These are phyloP conservation scores for Macrophomina phaseolina DNA, from an alignment of 2,329 filamentous ascomycete genomes.

Conservation along the genomic window DNA sequence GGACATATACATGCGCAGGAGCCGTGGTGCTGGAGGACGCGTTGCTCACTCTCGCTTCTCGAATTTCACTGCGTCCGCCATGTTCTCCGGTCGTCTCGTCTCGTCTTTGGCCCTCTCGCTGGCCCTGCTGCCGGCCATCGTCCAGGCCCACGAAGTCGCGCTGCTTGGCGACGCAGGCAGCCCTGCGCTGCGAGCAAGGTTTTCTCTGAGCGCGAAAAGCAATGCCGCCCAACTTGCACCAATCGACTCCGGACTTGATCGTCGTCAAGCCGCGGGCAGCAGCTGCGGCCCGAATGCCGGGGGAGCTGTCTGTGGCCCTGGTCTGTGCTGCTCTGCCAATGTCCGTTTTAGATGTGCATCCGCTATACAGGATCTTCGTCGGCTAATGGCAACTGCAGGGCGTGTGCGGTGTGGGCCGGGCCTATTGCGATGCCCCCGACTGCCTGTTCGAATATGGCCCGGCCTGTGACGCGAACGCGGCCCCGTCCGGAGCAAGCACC, in stretches of 20 bases:
- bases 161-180: conserved; percentile 11
- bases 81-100: conserved; percentile 1
- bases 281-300: conserved; percentile 20
- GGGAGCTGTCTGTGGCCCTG: conserved; percentile 1
- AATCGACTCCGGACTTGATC: conserved; percentile 2
- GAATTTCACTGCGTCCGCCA: not conserved
- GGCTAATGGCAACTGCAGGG: conserved; percentile 2
- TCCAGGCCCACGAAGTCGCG: not conserved
- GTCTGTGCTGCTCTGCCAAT: conserved; percentile 15
- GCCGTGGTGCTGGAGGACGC: not conserved
- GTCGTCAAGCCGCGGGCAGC: conserved; percentile 10
- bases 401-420: conserved; percentile 57
- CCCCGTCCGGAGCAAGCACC: conserved; percentile 62
- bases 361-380: not conserved
- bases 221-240: conserved; percentile 4
- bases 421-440: conserved; percentile 66
- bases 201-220: not conserved
- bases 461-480: conserved; percentile 47
- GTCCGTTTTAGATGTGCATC: not conserved
- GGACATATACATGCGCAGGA: conserved; percentile 9
- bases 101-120: not conserved
- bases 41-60: not conserved
- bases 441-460: conserved; percentile 47
- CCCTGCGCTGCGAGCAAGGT: conserved; percentile 5
- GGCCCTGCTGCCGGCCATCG: not conserved